Base-by-base conservation (phyloP, 176 grass and related monocot species). In the Aegilops tauschii region DNA sequence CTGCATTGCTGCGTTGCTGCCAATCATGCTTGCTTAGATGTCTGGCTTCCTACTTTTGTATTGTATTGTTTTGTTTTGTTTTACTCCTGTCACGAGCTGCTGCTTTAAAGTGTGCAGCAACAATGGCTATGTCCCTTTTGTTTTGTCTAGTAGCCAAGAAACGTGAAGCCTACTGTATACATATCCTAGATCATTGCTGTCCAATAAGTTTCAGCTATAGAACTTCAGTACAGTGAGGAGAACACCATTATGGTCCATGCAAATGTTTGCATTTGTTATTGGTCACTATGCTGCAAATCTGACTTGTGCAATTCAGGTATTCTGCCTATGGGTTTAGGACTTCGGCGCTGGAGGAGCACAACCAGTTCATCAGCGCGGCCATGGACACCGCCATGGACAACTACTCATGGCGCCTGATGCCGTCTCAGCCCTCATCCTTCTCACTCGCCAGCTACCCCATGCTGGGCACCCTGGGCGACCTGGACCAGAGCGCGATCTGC, bases 361-460 rank as follows among this genome's bases (percentile, higher is more conserved):
- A 54, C 69, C 88, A 87, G 34, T 71, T 85, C 54, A 37, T 94
- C 31, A 18, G 82, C 2, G 79, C 83, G 88, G 78, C 47, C 65
- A 82, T 87, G 82, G 78, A 90, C 36, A 31, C 78, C 17, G 69
- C 78, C 1, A 40, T 94, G 1, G 86, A 94, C 50, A 89, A 59
- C 62, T 78, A 47, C 62, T 73, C 89, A 12, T 91, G 92, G 89
- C 80, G 83, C 83, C n/a, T 87, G 76, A 40, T 89, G 92, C 87
- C 90, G n/a, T n/a, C n/a, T n/a, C n/a, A n/a, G n/a, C n/a, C n/a
- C n/a, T n/a, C n/a, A n/a, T n/a, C n/a, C n/a, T n/a, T n/a, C n/a
- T n/a, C n/a, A n/a, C n/a, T n/a, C n/a, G 92, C 87, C 90, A 85
- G 83, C 80, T 92, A 94, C 61, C 90, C 82, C 13, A 17, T 85